Evolutionary conservation across 495 filamentous ascomycete species (phyloP), one percentile per base, ranked within the genome.

Genomic region (Diplogelasinospora grovesii): DNA sequence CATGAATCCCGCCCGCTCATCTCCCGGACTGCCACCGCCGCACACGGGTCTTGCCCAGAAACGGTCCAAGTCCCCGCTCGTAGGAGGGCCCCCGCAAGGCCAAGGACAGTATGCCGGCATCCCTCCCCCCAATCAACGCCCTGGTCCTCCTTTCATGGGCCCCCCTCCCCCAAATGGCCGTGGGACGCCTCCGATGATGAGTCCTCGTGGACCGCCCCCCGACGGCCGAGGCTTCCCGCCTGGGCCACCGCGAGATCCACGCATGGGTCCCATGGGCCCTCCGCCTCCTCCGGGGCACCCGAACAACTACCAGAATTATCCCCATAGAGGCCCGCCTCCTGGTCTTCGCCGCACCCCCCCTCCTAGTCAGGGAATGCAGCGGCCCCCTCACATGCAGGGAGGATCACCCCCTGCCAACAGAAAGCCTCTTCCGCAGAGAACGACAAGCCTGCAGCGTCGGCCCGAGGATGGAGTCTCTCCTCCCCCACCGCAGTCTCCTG

Each of bases 371-470:
- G 43, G 25, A 9, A 34, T 22, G 26, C 43, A 36, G 21, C 58
- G 46, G n/a, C 43, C 56, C 10, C 53, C 62, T 2, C 56, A 49
- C 2, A 29, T 57, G 2, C 51, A 60, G 20, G 47, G 41, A 3
- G 29, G 58, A 3, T 65, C 66, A 9, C 59, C 64, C 2, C 57
- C 62, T 5, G 51, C 69, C 25, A 38, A 61, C 31, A 52, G 66
- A 43, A 92, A 89, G 51, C 83, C 86, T 18, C 59, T 87, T 4
- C 80, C 84, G 4, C 39, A 48, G 19, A 55, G 63, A 36, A 58
- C 60, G 13, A 57, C 65, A 23, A 69, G 61, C 40, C 34, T 70
- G 11, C 54, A 65, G 36, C 57, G 60, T 25, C 48, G 51, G 36
- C 36, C 41, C 38, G 40, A 56, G 31, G 27, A 54, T 23, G 46